Base-by-base conservation (phyloP, 139 green algal species). In the Mesostigma viride region DNA sequence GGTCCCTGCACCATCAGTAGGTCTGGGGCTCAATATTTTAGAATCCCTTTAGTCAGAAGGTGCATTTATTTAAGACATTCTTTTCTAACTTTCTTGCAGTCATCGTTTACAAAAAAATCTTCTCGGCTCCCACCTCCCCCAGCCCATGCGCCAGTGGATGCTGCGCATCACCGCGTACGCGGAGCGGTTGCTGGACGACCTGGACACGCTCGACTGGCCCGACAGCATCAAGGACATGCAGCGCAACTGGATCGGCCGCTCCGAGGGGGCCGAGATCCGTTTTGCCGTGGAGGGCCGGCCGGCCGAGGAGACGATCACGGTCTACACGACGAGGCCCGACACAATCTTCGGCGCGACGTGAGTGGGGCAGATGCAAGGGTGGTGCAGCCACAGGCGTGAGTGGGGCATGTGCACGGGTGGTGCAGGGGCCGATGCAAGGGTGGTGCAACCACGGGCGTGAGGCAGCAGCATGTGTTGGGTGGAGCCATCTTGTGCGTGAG, bases 211-310 rank as follows among this genome's bases (percentile, higher is more conserved):
- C 57, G 91, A 99, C 75, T 99, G 93, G 93, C 73, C 77, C 0
- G 89, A 96, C 20, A 87, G 73, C 67, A 95, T 97, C 77, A 97
- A 97, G 81, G 91, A 96, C 65, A 97, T 97, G 92, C 93, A 99
- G 82, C 81, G 91, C 34, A 97, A 97, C 83, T 99, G 93, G 93
- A 99, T 99, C 35, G 93, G 93, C 0, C 77, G 85, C 5, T 88
- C 73, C 8, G 89, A 97, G 82, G 90, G 89, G 17, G 76, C 73
- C 14, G 46, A 74, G 56, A 48, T 85, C 30, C 44, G 58, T 6
- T 86, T 84, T 48, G 47, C 57, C 20, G 36, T 78, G 24, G 61
- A 56, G 26, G 65, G 31, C 8, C n/a, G 28, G 27, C 3, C 26
- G 2, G 20, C 30, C 27, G 65, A 67, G 6, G 20, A 28, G 4